Base-by-base conservation (phyloP, 805 yeast species). In the Suhomyces canberraensis region DNA sequence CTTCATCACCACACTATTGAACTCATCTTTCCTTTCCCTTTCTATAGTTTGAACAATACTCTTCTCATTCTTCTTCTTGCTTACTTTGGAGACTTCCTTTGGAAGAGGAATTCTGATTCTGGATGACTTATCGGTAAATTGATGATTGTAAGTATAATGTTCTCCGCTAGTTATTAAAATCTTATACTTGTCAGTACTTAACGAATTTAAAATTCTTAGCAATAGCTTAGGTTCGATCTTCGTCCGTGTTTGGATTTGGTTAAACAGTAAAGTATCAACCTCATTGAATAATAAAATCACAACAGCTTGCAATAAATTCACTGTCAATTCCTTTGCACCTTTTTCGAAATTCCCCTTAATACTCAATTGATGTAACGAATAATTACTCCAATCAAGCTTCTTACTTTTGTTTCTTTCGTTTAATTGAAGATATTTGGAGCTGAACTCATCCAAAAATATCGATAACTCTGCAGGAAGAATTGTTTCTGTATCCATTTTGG, bases 241-340 rank as follows among this genome's bases (percentile, higher is more conserved):
- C 2, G 71, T 64, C 1, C 25, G 13, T 1, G 36, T 20, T 5
- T 33, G 36, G 3, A 73, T 38, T 21, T 63, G 54, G 0, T 39
- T 34, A 11, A 60, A 37, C 0, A 35, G 32, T 8, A 57, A 45
- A 1, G 11, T 8, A 8, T 60, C 58, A 2, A 25, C 11, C 0
- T 62, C 54, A 29, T 68, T 65, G 42, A 71, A 73, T 11, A 64
- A 48, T 11, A 64, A 37, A 3, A 74, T 42, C 0, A 72, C 57
- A 1, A 63, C 50, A 0, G 75, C 75, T 45, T 73, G 76, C 31
- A 66, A 60, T n/a, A 72, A 44, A 26, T 72, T 69, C 14, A 73
- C 61, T 2, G 40, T 41, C 21, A 69, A 48, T 17, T 64, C 69
- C 33, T 61, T 63, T 7, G 47, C 31, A 0, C 60, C 66, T 9